These are phyloP conservation scores for Metschnikowia picachoensis DNA, from an alignment of 805 yeast genomes.

Conservation along the genomic window DNA sequence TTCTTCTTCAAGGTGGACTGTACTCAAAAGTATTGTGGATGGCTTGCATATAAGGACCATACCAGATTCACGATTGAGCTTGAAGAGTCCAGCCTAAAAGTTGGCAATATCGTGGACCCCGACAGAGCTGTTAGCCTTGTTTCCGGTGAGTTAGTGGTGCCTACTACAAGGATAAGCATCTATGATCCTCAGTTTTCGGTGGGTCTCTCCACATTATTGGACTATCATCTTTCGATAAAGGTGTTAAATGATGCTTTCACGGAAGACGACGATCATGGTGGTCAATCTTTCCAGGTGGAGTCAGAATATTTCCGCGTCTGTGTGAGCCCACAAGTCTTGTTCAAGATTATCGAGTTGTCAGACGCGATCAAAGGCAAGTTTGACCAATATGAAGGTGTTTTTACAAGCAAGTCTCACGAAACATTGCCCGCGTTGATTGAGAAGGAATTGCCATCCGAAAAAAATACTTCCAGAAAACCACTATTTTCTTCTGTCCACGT, in stretches of 20 bases:
- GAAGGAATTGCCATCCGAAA: no score
- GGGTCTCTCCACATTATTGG: conserved; percentile 40
- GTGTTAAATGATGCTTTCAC: conserved; percentile 31
- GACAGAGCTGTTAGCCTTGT: conserved; percentile 17
- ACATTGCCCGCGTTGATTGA: not conserved
- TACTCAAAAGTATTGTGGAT: conserved; percentile 33
- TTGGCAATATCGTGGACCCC: conserved; percentile 16
- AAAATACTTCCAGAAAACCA: not conserved
- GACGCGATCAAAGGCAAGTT: conserved; percentile 20
- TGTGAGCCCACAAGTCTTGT: conserved; percentile 49
- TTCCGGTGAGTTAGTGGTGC: conserved; percentile 39
- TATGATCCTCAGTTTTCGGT: conserved; percentile 36
- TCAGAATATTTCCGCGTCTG: conserved; percentile 58
- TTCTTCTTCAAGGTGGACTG: conserved; percentile 24
- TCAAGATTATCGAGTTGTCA: conserved; percentile 33
- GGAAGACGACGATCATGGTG: conserved; percentile 14
- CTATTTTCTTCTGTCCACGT: conserved; percentile 45
- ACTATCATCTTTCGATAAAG: conserved; percentile 44
- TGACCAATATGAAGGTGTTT: conserved; percentile 1
- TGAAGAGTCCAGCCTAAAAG: conserved; percentile 28
- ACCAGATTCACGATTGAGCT: conserved; percentile 34
- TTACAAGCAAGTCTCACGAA: not conserved
- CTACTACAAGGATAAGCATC: conserved; percentile 39
- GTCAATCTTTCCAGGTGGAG: conserved; percentile 51
- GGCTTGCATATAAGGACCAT: conserved; percentile 30